Evolutionary conservation across 2,329 filamentous ascomycete genomes (phyloP).

Genomic region (Cryphonectria japonica): DNA sequence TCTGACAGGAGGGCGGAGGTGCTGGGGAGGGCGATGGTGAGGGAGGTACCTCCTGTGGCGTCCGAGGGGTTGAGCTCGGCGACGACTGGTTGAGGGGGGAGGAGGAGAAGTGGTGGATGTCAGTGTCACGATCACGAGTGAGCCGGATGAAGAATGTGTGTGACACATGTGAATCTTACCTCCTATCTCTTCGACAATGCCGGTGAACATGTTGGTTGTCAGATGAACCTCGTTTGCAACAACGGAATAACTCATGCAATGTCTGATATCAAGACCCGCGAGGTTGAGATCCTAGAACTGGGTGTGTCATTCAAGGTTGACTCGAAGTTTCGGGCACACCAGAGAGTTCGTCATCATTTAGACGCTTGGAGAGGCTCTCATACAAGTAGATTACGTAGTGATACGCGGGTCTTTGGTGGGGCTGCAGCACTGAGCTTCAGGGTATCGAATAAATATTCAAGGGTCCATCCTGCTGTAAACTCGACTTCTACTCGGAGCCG

Average conservation of each 20-base stretch:
- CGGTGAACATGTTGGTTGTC: constrained; percentile 80
- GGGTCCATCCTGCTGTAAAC: constrained; percentile 7
- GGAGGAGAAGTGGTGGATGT: constrained; percentile 5
- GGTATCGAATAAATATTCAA: not conserved
- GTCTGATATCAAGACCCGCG: not conserved
- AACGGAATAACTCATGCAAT: not conserved
- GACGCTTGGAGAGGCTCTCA: not conserved
- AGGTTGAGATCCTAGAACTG: not conserved
- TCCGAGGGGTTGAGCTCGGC: constrained; percentile 80
- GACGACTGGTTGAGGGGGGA: constrained; percentile 64
- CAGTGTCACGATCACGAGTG: constrained; percentile 18
- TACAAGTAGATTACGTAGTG: not conserved
- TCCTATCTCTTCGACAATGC: constrained; percentile 89
- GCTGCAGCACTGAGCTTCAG: not conserved
- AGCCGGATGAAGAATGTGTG: constrained; percentile 2
- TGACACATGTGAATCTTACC: constrained; percentile 59
- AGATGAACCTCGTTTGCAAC: not conserved
- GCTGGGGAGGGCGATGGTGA: constrained; percentile 76
- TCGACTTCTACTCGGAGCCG: constrained; percentile 4
- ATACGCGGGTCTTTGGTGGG: not conserved
- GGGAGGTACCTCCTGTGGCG: constrained; percentile 82
- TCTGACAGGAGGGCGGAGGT: constrained; percentile 78
- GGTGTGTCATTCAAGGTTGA: not conserved
- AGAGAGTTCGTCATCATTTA: constrained; percentile 10
- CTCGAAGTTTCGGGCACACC: not conserved